A percentile compares a stretch with the other conserved stretches of the same genome.
These are phyloP conservation scores for Aspergillus sp. DNA, from an alignment of 2,329 filamentous ascomycete species.

Conservation along the genomic window DNA sequence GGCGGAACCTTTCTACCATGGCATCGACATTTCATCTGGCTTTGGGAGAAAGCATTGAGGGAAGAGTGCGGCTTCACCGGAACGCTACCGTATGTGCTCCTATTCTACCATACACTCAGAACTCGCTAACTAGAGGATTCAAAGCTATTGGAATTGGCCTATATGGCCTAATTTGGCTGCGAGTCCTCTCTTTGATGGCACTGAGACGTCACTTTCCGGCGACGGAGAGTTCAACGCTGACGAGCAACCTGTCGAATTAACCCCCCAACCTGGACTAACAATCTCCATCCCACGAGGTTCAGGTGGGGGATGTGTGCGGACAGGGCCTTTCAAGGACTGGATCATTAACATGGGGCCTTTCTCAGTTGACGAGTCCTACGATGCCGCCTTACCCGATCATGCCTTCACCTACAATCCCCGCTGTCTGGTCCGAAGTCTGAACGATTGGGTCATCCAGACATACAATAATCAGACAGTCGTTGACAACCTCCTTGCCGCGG, in stretches of 20 bases:
- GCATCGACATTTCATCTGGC: conserved; percentile 7
- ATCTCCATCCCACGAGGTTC: not conserved
- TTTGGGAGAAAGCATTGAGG: conserved; percentile 3
- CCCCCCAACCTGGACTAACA: not conserved
- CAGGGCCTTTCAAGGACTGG: conserved; percentile 7
- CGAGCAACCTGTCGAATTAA: not conserved
- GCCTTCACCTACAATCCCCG: conserved; percentile 7
- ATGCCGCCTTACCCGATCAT: not conserved
- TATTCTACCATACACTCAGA: not conserved
- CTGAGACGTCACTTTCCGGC: not conserved
- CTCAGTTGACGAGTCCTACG: not conserved
- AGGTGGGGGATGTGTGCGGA: conserved; percentile 6
- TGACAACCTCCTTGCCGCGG: not conserved
- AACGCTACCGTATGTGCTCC: conserved; percentile 3
- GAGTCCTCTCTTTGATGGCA: conserved; percentile 7
- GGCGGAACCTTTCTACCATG: conserved; percentile 6
- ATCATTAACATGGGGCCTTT: conserved; percentile 7
- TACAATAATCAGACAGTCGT: not conserved
- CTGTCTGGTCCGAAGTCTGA: conserved; percentile 6
- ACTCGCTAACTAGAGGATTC: not conserved
- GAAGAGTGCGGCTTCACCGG: conserved; percentile 6
- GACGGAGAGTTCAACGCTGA: conserved; percentile 3
- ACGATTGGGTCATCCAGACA: not conserved
- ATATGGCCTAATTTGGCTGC: not conserved
- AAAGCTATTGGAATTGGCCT: conserved; percentile 1